A percentile compares a stretch with the other conserved stretches of the same genome.
Evolutionary conservation across 805 yeast species (phyloP).

Genomic region (Candida adriatica): DNA sequence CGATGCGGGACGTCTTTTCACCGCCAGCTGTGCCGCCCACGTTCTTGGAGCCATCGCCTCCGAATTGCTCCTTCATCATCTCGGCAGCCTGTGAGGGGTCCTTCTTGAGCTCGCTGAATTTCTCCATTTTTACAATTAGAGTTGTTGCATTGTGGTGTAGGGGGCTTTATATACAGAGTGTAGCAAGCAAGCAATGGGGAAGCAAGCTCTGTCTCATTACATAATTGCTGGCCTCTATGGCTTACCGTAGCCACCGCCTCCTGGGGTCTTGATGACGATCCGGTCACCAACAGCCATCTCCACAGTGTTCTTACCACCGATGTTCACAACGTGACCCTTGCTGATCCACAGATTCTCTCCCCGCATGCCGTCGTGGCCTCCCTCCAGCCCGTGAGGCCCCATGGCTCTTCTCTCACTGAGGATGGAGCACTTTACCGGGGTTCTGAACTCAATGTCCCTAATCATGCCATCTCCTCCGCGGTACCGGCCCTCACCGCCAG

Average conservation of each 20-base stretch:
- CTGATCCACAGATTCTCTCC: slow-evolving; percentile 61
- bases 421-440: slow-evolving; percentile 69
- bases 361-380: slow-evolving; percentile 70
- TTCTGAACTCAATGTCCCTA: slow-evolving; percentile 76
- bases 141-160: neutral
- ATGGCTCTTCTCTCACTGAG: slow-evolving; percentile 78
- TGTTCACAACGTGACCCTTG: slow-evolving; percentile 32
- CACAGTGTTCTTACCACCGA: slow-evolving; percentile 71
- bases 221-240: neutral
- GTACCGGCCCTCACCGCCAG: slow-evolving; percentile 76
- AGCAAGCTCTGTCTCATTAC: neutral
- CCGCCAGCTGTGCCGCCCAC: slow-evolving; percentile 17
- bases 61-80: neutral
- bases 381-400: slow-evolving; percentile 82
- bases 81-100: neutral
- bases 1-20: slow-evolving; percentile 4
- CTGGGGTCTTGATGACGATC: slow-evolving; percentile 66
- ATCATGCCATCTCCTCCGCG: slow-evolving; percentile 83
- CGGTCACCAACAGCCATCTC: slow-evolving; percentile 55
- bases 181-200: neutral
- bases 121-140: no score
- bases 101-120: neutral
- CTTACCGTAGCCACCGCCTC: slow-evolving; percentile 77
- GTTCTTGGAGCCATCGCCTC: slow-evolving; percentile 7
- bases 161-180: neutral